Evolutionary conservation across 2,329 filamentous ascomycete species (phyloP).

Genomic region (Diplocarpon rosae): DNA sequence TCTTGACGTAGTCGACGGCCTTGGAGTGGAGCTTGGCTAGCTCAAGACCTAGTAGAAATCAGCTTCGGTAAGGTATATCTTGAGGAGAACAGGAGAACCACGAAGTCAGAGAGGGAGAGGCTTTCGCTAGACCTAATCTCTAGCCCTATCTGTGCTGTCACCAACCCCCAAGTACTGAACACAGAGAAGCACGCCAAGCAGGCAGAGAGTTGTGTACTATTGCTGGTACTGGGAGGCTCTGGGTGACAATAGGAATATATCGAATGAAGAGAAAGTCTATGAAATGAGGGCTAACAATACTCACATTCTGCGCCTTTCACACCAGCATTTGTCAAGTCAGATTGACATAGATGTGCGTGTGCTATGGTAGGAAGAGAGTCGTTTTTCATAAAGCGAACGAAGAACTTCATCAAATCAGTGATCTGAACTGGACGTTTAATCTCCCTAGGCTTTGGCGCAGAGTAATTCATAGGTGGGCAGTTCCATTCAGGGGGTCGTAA

Average conservation of each 20-base stretch:
- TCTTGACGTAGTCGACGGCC: constrained; percentile 92
- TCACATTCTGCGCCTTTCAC: constrained; percentile 59
- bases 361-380: constrained; percentile 74
- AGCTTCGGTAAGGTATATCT: background rate
- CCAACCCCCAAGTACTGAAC: background rate
- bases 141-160: no score
- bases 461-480: constrained; percentile 66
- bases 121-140: no score
- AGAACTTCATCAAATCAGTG: constrained; percentile 70
- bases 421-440: constrained; percentile 54
- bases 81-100: no score
- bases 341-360: constrained; percentile 65
- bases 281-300: constrained; percentile 18
- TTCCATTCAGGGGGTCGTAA: constrained; percentile 65
- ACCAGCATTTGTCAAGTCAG: constrained; percentile 51
- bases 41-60: constrained; percentile 39
- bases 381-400: constrained; percentile 87
- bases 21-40: constrained; percentile 76
- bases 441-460: constrained; percentile 42
- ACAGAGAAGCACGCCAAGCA: no score
- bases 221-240: no score
- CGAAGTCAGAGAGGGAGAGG: no score
- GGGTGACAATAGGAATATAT: background rate
- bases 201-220: no score
- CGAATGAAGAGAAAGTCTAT: background rate